These are phyloP conservation scores for Solanum acaule DNA, from an alignment of 257 asterid species.

Conservation along the genomic window DNA sequence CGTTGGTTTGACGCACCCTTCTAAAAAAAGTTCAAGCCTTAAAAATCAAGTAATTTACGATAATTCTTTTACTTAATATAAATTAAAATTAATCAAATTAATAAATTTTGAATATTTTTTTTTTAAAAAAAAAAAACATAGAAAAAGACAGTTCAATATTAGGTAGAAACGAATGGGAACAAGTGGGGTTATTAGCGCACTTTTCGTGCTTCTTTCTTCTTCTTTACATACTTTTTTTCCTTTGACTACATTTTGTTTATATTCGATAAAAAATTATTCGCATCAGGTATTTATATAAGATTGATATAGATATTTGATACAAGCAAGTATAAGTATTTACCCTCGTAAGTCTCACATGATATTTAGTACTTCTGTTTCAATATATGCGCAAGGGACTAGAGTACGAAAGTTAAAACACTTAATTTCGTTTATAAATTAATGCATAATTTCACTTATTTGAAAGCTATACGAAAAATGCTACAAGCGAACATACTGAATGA, in stretches of 20 bases:
- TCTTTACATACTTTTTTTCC: neutral
- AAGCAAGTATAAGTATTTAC: neutral
- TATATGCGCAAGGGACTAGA: neutral
- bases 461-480: neutral
- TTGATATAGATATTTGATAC: neutral
- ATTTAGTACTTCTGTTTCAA: neutral
- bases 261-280: neutral
- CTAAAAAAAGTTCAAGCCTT: neutral
- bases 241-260: neutral
- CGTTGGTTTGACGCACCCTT: fast-evolving
- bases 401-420: neutral
- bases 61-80: neutral
- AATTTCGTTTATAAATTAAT: neutral
- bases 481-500: neutral
- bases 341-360: neutral
- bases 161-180: neutral
- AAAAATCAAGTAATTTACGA: neutral
- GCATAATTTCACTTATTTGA: neutral
- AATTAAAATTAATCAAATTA: neutral
- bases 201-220: neutral
- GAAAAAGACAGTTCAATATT: neutral
- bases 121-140: neutral
- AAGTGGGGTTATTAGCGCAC: neutral
- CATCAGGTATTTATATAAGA: neutral
- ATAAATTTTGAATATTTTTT: neutral